phyloP scores from a whole-genome alignment of 352 stramenopile species.

The Phytophthora cactorum region DNA sequence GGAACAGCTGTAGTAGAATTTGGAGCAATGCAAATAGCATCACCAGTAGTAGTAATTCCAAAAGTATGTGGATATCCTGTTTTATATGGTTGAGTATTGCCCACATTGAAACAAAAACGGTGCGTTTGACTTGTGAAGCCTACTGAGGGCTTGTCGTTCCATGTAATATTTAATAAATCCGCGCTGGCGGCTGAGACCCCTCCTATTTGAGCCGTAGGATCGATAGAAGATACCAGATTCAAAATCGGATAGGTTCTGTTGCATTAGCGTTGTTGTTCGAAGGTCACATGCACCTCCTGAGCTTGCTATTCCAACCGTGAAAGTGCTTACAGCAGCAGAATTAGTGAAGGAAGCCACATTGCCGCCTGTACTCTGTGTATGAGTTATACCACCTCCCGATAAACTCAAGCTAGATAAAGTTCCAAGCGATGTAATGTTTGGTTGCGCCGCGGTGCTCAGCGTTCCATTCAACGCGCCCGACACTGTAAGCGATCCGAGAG shows the following conservation, averaged over 20 bases:
- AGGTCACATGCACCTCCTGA: no score
- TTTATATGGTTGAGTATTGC: constrained; percentile 23
- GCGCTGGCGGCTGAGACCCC: constrained; percentile 19
- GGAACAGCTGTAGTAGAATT: not conserved
- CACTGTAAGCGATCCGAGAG: not conserved
- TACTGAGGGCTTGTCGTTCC: constrained; percentile 20
- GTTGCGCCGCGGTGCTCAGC: no score
- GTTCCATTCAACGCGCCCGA: no score
- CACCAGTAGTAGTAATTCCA: not conserved
- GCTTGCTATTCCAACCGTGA: no score
- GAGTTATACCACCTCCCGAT: no score
- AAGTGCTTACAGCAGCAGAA: no score
- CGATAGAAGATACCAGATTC: constrained; percentile 5
- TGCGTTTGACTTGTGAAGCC: constrained; percentile 29
- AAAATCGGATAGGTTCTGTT: constrained; percentile 5
- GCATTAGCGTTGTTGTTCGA: not conserved
- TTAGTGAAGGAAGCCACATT: no score
- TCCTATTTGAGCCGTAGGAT: constrained; percentile 5
- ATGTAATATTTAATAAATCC: constrained; percentile 23
- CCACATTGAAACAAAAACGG: constrained; percentile 32
- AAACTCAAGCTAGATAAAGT: no score
- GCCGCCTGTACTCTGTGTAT: no score
- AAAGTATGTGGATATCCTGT: constrained; percentile 24
- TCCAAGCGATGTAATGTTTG: no score
- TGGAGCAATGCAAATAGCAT: constrained; percentile 7